phyloP scores from a whole-genome alignment of 1,284 basidiomycete genomes.

The Apiotrichum veenhuisii region DNA sequence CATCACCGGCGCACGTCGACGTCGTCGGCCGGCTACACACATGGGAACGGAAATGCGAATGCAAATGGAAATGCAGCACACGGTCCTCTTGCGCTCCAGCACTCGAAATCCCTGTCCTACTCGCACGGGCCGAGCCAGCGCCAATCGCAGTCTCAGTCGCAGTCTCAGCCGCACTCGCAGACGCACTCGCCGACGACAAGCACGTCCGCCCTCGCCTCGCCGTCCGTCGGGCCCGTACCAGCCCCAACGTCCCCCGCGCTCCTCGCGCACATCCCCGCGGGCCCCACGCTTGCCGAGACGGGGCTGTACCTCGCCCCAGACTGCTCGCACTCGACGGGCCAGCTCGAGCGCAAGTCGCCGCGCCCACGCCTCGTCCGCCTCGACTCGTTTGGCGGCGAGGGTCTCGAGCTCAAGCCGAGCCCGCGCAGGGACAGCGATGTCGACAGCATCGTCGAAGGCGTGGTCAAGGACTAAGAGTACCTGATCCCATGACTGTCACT shows the following conservation, averaged over 20 bases:
- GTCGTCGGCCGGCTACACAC: background rate
- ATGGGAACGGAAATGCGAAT: too few relatives aligned
- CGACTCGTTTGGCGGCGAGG: conserved; percentile 39
- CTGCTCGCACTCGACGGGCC: conserved; percentile 24
- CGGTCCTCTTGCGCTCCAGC: too few relatives aligned
- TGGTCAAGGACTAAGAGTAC: background rate
- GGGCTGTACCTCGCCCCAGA: conserved; percentile 15
- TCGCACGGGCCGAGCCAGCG: background rate
- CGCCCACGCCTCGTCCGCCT: conserved; percentile 21
- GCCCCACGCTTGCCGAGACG: conserved; percentile 42
- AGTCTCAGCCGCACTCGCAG: background rate
- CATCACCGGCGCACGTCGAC: background rate
- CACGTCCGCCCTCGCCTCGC: conserved; percentile 23
- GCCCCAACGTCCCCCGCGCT: background rate
- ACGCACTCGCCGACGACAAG: background rate
- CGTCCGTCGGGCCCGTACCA: conserved; percentile 16
- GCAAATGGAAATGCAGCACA: background rate
- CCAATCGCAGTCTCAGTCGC: background rate
- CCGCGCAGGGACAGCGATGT: background rate
- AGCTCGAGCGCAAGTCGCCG: conserved; percentile 30
- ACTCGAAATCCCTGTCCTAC: too few relatives aligned
- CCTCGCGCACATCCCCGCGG: conserved; percentile 2
- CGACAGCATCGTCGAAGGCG: background rate
- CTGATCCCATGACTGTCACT: too few relatives aligned
- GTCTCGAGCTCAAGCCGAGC: conserved; percentile 32